Base-by-base conservation (phyloP, 2,329 filamentous ascomycete genomes). In the Chaetomium strumarium region DNA sequence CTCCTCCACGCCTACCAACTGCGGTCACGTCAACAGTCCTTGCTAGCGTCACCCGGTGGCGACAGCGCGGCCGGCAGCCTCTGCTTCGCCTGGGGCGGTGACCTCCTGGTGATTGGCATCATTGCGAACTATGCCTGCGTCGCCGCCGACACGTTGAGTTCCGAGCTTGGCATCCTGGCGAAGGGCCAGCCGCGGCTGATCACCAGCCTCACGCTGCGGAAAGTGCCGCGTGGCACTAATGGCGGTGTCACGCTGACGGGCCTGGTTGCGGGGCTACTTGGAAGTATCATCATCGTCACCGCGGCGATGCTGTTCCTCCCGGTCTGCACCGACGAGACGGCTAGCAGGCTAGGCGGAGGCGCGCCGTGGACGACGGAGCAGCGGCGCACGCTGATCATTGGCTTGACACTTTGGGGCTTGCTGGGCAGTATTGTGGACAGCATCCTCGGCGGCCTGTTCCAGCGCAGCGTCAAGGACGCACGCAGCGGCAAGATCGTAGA, bases 91-190 rank as follows among this genome's bases (percentile, higher is more conserved):
- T 84, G 79, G 79, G 73, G 73, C 45, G 83, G 83, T 34, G 83
- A 85, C 62, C 67, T 86, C 5, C 72, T 85, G 4, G 72, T 85
- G 11, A 64, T 86, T 17, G 84, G 84, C 12, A 84, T 86, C 59
- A 80, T 87, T 59, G 81, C 83, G 39, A 92, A 96, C 72, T 99
- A 99, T 65, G 92, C 90, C 24, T 88, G 89, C 45, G 90, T 95
- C 10, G 84, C 90, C 17, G 89, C 92, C 46, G 93, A 99, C 68
- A 99, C 93, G 0, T 93, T 96, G 67, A 91, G 88, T 52, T 96
- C 90, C 11, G 93, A 99, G 72, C 83, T 99, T 17, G 93, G 93
- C 13, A 99, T 99, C 52, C 76, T 99, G 12, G 86, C 91, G 7
- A 81, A 77, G 54, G 78, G 78, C 20, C 74, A 81, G 41, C 93